phyloP scores from a whole-genome alignment of 768 basidiomycete species.

The Termitomyces sp. region DNA sequence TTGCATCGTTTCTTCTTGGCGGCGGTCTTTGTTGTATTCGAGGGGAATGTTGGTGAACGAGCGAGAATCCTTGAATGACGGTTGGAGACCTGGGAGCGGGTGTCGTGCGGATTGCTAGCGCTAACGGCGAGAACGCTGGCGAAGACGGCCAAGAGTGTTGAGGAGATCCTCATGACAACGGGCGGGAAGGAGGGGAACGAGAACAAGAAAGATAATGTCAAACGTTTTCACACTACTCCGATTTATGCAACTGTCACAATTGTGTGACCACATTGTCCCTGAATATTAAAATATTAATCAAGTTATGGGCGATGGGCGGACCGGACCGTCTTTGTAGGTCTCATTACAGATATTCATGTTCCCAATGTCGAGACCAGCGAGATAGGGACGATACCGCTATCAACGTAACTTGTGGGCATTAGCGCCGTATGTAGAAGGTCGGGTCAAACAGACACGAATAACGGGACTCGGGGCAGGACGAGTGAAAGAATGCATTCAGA shows the following conservation, averaged over 20 bases:
- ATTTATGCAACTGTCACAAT: constrained; percentile 15
- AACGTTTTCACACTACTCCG: constrained; percentile 3
- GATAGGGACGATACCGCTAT: too few species aligned
- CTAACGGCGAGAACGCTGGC: constrained; percentile 29
- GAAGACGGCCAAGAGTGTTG: constrained; percentile 34
- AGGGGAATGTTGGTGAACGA: constrained; percentile 18
- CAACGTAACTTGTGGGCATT: too few species aligned
- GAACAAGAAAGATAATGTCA: constrained; percentile 9
- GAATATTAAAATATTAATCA: too few species aligned
- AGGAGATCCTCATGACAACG: constrained; percentile 40
- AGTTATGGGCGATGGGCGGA: background rate
- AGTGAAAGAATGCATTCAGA: background rate
- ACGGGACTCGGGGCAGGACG: background rate
- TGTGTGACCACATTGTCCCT: constrained; percentile 1
- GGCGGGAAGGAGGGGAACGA: constrained; percentile 14
- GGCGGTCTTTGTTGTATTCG: background rate
- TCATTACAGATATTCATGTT: background rate
- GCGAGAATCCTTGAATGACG: constrained; percentile 35
- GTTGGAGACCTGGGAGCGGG: constrained; percentile 20
- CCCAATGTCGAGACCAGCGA: background rate
- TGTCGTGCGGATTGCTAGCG: constrained; percentile 29
- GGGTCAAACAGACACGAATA: background rate
- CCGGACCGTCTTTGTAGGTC: background rate
- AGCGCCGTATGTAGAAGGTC: background rate
- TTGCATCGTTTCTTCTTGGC: constrained; percentile 19